A percentile compares a stretch with the other conserved stretches of the same genome.
These are phyloP conservation scores for Wickerhamiella brachini DNA, from an alignment of 805 yeast genomes.

Conservation along the genomic window DNA sequence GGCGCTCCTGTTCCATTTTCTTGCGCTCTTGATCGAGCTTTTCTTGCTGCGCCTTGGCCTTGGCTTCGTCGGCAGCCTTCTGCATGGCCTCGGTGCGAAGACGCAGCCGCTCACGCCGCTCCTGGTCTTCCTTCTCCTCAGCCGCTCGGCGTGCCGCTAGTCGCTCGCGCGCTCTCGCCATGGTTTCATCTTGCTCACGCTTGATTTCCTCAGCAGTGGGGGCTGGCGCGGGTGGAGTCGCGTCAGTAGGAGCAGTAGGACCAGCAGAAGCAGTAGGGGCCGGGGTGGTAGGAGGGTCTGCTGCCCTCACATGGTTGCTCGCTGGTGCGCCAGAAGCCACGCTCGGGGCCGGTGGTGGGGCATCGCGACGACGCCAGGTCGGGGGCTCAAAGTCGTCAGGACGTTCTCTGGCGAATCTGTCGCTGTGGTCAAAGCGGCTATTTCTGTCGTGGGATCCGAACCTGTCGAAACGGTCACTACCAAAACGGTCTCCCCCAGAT, in stretches of 20 bases:
- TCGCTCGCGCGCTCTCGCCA: conserved; percentile 23
- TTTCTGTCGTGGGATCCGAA: neutral
- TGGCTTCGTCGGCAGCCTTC: conserved; percentile 3
- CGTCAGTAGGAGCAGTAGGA: too few relatives aligned
- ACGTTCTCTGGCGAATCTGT: neutral
- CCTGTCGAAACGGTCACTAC: neutral
- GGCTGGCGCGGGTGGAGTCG: conserved; percentile 2
- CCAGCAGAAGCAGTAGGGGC: conserved; percentile 2
- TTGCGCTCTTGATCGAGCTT: conserved; percentile 2
- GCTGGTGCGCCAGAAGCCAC: too few relatives aligned
- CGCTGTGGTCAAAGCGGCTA: neutral
- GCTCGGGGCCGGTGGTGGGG: neutral
- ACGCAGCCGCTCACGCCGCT: conserved; percentile 7
- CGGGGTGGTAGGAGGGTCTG: conserved; percentile 1
- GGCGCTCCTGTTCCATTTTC: conserved; percentile 6
- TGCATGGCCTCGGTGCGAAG: conserved; percentile 1
- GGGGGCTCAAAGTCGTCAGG: neutral
- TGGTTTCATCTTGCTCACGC: conserved; percentile 23
- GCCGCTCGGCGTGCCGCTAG: conserved; percentile 13
- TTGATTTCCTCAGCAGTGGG: conserved; percentile 7
- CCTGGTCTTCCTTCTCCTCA: conserved; percentile 10
- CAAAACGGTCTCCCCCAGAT: neutral
- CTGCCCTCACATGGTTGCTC: neutral
- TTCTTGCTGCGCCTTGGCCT: conserved; percentile 3
- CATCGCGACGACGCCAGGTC: neutral